These are phyloP conservation scores for Trypethelium eluteriae DNA, from an alignment of 495 filamentous ascomycete species.

Conservation along the genomic window DNA sequence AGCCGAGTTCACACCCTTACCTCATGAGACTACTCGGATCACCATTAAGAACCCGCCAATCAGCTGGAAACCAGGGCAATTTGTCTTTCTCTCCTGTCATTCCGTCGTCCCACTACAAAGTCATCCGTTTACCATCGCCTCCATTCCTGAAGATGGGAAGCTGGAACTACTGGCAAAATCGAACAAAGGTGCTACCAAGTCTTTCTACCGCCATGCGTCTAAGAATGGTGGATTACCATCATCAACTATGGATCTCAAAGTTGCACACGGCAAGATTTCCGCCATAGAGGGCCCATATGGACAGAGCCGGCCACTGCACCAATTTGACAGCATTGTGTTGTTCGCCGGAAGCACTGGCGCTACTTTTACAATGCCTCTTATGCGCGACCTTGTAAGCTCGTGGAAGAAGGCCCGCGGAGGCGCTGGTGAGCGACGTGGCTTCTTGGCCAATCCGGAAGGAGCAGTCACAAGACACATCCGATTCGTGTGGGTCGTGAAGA, in stretches of 20 bases:
- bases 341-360: conserved; percentile 57
- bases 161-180: conserved; percentile 67
- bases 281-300: conserved; percentile 49
- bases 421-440: conserved; percentile 13
- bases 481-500: conserved; percentile 68
- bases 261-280: conserved; percentile 15
- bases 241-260: conserved; percentile 37
- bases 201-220: conserved; percentile 55
- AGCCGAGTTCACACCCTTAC: conserved; percentile 55
- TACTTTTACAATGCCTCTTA: conserved; percentile 48
- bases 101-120: conserved; percentile 59
- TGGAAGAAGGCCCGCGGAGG: conserved; percentile 32
- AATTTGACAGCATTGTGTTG: conserved; percentile 53
- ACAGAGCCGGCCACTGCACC: conserved; percentile 38
- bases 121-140: conserved; percentile 77
- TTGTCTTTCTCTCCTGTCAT: conserved; percentile 68
- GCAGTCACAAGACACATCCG: conserved; percentile 57
- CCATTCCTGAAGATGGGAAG: conserved; percentile 47
- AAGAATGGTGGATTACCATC: conserved; percentile 44
- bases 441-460: conserved; percentile 31
- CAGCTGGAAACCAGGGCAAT: conserved; percentile 68
- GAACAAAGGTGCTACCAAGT: conserved; percentile 60
- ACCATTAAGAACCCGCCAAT: conserved; percentile 63
- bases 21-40: conserved; percentile 57
- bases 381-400: conserved; percentile 43